A percentile compares a stretch with the other conserved stretches of the same genome.
phyloP scores from a whole-genome alignment of 352 stramenopile species.

The Phytophthora europaea region DNA sequence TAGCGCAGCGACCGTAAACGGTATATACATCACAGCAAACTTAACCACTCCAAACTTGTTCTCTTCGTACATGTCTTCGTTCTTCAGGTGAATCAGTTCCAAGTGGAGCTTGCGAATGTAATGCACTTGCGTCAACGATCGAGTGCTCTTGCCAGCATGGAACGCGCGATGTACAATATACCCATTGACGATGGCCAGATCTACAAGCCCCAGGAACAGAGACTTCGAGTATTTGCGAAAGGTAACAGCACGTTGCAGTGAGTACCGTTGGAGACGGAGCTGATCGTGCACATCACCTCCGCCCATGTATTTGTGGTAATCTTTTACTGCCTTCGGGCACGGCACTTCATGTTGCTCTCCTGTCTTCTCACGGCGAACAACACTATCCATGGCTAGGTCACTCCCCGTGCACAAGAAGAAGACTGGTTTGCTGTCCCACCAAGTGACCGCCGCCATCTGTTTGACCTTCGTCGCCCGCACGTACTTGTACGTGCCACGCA shows the following conservation, averaged over 20 bases:
- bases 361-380: background rate
- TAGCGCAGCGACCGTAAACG: background rate
- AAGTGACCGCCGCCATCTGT: background rate
- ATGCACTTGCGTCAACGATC: slow-evolving; percentile 10
- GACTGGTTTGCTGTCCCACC: slow-evolving; percentile 18
- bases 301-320: slow-evolving; percentile 11
- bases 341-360: slow-evolving; percentile 8
- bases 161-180: slow-evolving; percentile 4
- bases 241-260: slow-evolving; percentile 6
- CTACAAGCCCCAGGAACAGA: slow-evolving; percentile 13
- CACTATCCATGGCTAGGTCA: background rate
- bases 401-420: slow-evolving; percentile 12
- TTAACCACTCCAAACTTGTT: slow-evolving; percentile 1
- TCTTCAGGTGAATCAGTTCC: background rate
- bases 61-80: slow-evolving; percentile 10
- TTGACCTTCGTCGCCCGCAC: background rate
- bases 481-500: slow-evolving; percentile 8
- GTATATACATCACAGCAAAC: background rate
- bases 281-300: background rate
- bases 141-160: background rate
- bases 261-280: slow-evolving; percentile 14
- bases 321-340: slow-evolving; percentile 6
- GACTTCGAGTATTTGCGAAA: slow-evolving; percentile 14
- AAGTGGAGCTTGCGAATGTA: slow-evolving; percentile 3
- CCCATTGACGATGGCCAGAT: slow-evolving; percentile 7